Evolutionary conservation across 2,329 filamentous ascomycete genomes (phyloP).

Genomic region (Coniosporium tulheliwenetii): DNA sequence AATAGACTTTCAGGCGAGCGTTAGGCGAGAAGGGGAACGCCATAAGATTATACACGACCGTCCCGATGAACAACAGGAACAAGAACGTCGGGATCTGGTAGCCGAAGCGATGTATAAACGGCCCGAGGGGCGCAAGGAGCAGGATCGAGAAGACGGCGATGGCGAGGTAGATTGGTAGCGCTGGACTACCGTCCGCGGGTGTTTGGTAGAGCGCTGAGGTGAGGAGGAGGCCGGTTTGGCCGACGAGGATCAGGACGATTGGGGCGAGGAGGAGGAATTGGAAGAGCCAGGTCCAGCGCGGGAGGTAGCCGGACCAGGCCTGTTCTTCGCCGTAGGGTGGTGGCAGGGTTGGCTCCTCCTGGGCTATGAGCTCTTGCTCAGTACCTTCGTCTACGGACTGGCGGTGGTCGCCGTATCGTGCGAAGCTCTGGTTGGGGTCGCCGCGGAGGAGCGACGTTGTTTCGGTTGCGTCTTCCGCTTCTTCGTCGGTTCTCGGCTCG

Average conservation of each 20-base stretch:
- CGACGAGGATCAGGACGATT: conserved; percentile 60
- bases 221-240: conserved; percentile 58
- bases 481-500: conserved; percentile 16
- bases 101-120: conserved; percentile 75
- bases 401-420: conserved; percentile 4
- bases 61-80: conserved; percentile 55
- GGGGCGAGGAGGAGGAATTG: conserved; percentile 73
- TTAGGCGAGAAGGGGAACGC: conserved; percentile 77
- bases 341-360: conserved; percentile 11
- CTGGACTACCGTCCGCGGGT: conserved; percentile 63
- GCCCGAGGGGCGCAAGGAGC: conserved; percentile 59
- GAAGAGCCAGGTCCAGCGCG: conserved; percentile 73
- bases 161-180: conserved; percentile 55
- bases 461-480: conserved; percentile 34
- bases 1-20: conserved; percentile 74
- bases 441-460: conserved; percentile 40
- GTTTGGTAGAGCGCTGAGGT: conserved; percentile 65
- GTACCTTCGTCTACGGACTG: conserved; percentile 4
- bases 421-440: conserved; percentile 18
- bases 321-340: conserved; percentile 57
- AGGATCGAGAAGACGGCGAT: conserved; percentile 54
- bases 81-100: conserved; percentile 70
- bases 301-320: conserved; percentile 65
- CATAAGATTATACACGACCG: conserved; percentile 69
- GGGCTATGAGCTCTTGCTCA: conserved; percentile 6